These are phyloP conservation scores for Dujonia santamariae DNA, from an alignment of 1,139 yeast species.

Conservation along the genomic window DNA sequence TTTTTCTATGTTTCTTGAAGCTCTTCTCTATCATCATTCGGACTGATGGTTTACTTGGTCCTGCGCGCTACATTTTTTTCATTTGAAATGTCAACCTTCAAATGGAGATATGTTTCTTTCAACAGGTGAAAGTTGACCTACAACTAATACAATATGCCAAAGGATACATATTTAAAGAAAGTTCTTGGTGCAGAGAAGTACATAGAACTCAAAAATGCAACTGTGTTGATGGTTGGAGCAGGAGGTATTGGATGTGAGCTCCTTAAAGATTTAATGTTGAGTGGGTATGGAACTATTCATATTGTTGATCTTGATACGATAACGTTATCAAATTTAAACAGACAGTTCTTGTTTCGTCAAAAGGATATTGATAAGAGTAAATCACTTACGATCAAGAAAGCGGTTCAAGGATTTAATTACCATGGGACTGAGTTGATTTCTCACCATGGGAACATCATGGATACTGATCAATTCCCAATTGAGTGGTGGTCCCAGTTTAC, in stretches of 20 bases:
- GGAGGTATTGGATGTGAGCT: slow-evolving; percentile 99
- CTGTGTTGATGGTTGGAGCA: slow-evolving; percentile 89
- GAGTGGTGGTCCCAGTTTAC: slow-evolving; percentile 81
- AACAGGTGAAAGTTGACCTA: too few species aligned
- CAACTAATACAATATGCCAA: slow-evolving; percentile 22
- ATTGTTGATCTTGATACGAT: slow-evolving; percentile 93
- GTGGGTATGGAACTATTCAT: slow-evolving; percentile 88
- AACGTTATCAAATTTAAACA: slow-evolving; percentile 83
- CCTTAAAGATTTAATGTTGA: slow-evolving; percentile 75
- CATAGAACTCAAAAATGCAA: slow-evolving; percentile 35
- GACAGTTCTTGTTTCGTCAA: slow-evolving; percentile 87
- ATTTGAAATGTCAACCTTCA: too few species aligned
- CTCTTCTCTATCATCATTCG: too few species aligned
- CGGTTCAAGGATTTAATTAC: slow-evolving; percentile 77
- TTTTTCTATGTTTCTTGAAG: too few species aligned
- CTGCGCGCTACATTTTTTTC: too few species aligned
- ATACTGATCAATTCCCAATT: slow-evolving; percentile 64
- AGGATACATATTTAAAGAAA: slow-evolving; percentile 41
- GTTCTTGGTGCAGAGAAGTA: slow-evolving; percentile 42
- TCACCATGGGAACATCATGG: slow-evolving; percentile 87
- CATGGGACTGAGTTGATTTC: slow-evolving; percentile 65
- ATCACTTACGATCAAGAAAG: slow-evolving; percentile 75
- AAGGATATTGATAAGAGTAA: slow-evolving; percentile 86
- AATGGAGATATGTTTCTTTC: too few species aligned
- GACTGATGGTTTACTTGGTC: too few species aligned